Conservation (phyloP, 345 rosid genomes). For the Melaleuca quinquenervia region DNA sequence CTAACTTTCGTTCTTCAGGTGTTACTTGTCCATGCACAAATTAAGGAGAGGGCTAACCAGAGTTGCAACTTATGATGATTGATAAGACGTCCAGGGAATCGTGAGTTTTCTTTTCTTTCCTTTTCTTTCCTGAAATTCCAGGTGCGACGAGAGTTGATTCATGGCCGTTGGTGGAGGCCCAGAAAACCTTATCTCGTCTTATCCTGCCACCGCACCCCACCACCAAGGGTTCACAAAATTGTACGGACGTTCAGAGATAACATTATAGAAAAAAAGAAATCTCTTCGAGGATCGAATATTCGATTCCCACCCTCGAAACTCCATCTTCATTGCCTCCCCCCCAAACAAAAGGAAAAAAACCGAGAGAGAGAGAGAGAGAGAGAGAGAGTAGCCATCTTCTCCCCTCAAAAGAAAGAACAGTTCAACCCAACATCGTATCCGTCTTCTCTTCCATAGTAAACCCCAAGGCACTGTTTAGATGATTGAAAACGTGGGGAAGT, state of each 20-base stretch:
- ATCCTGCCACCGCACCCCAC: slow-evolving; percentile 25
- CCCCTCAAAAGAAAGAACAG: not conserved
- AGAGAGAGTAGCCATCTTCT: not conserved
- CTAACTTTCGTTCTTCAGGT: not conserved
- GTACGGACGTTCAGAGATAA: not conserved
- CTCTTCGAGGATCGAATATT: not conserved
- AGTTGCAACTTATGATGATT: not conserved
- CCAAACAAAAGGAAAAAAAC: too few relatives aligned
- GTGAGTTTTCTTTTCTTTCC: not conserved
- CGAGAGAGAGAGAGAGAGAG: too few relatives aligned
- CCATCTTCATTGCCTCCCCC: not conserved
- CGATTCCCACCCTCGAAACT: not conserved
- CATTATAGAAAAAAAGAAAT: not conserved
- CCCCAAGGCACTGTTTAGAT: not conserved
- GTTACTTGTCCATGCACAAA: not conserved
- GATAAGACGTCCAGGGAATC: not conserved
- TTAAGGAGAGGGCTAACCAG: not conserved
- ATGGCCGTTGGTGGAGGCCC: slow-evolving; percentile 16
- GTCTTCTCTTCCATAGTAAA: not conserved
- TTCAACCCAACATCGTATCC: not conserved
- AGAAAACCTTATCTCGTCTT: slow-evolving; percentile 32
- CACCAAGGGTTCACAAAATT: slow-evolving; percentile 10
- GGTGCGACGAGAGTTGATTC: not conserved
- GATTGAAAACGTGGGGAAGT: not conserved
- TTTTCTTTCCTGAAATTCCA: too few relatives aligned